Evolutionary conservation across 371 early-diverging fungal species (phyloP).

Genomic region (Lichtheimia ramosa): DNA sequence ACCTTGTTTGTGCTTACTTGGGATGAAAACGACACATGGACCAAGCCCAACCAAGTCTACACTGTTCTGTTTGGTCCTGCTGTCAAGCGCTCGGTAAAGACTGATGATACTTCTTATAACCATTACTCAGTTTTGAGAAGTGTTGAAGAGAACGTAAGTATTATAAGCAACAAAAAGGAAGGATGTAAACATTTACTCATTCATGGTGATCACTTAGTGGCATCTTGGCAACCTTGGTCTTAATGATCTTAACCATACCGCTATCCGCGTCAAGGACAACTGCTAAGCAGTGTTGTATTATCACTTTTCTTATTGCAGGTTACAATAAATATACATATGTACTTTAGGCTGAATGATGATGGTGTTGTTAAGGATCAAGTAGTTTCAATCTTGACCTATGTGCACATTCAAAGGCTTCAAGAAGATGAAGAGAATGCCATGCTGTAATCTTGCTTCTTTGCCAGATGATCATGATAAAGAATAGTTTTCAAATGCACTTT

Average conservation of each 20-base stretch:
- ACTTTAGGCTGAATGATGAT: too few species aligned
- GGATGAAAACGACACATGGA: conserved; percentile 40
- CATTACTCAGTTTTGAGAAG: conserved; percentile 58
- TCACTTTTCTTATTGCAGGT: too few species aligned
- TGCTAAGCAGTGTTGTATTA: background rate
- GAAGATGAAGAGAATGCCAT: too few species aligned
- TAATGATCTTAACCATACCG: conserved; percentile 9
- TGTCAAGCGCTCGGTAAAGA: conserved; percentile 16
- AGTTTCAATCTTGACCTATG: too few species aligned
- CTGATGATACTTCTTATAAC: conserved; percentile 49
- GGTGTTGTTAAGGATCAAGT: too few species aligned
- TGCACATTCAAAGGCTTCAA: too few species aligned
- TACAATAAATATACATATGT: too few species aligned
- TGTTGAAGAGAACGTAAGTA: conserved; percentile 43
- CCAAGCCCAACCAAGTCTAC: conserved; percentile 22
- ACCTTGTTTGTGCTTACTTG: conserved; percentile 56
- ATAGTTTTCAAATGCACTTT: too few species aligned
- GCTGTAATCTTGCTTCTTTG: too few species aligned
- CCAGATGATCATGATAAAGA: too few species aligned
- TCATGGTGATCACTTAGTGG: conserved; percentile 16
- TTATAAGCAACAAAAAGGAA: background rate
- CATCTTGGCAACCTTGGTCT: conserved; percentile 21
- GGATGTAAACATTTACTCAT: background rate
- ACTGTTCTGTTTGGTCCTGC: conserved; percentile 33
- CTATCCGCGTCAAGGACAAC: conserved; percentile 6